Evolutionary conservation across 805 yeast genomes (phyloP), one percentile per base, ranked within the genome.

Genomic region (Teunomyces aglyptinius): DNA sequence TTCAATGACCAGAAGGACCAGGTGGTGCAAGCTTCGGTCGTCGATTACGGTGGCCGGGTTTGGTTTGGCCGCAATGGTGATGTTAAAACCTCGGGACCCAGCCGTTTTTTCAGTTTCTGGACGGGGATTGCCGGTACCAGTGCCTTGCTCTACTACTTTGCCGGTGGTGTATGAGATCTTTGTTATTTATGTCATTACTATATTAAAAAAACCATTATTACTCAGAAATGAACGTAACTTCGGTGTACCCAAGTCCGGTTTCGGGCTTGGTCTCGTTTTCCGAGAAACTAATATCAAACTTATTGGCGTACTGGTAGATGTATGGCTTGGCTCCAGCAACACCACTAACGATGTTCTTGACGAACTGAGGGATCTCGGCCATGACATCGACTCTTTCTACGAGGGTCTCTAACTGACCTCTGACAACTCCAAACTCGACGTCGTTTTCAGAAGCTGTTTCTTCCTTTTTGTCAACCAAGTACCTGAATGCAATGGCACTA

Each of bases 241-340:
- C 96, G 58, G 75, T 81, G 71, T 82, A 89, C 24, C 82, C 87
- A 48, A 78, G 61, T 40, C 96, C 95, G 35, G 66, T 64, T 61
- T 85, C 92, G 41, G 67, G 61, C 38, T 61, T 61, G 44, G 59
- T 61, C 39, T 67, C 63, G 26, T 73, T 76, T 12, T 64, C 70
- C 35, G 73, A 60, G 40, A 71, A 58, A 52, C 68, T 73, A 50
- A 87, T 70, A 5, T 71, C 65, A 60, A 84, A 70, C 45, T 78
- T 77, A 63, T 88, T 85, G 64, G 85, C 80, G 71, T 81, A 94
- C 72, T 94, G 98, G 70, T 91, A 94, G 59, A 94, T 92, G 72
- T 81, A 92, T n/a, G 99, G 99, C 64, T 86, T 88, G 22, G 98
- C 85, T 43, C 98, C 99, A 12, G 94, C 94, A 45, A 92, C 95